These are phyloP conservation scores for Capsella bursapastoris DNA, from an alignment of 345 rosid species.

Conservation along the genomic window DNA sequence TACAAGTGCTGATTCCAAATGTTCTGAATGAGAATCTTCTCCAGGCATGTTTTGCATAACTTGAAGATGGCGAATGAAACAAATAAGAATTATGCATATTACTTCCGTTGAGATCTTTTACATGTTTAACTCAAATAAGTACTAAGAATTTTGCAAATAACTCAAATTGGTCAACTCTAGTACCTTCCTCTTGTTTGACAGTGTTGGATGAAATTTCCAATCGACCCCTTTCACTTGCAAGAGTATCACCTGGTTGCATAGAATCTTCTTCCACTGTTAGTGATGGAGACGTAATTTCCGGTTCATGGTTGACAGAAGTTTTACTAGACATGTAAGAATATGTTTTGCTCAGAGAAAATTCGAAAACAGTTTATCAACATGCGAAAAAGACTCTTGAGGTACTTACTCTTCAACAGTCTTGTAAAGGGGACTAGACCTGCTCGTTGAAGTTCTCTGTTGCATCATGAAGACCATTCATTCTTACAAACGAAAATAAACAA, in stretches of 20 bases:
- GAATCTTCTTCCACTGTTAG: slow-evolving; percentile 12
- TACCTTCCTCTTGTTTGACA: slow-evolving; percentile 20
- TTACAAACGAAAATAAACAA: background rate
- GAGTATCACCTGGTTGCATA: slow-evolving; percentile 4
- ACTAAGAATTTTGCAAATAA: too few relatives aligned
- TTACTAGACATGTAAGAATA: slow-evolving; percentile 30
- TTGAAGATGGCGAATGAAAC: slow-evolving; percentile 25
- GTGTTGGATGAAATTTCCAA: background rate
- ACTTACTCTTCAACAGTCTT: slow-evolving; percentile 34
- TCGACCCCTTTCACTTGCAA: too few relatives aligned
- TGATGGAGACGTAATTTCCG: background rate
- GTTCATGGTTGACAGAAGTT: slow-evolving; percentile 14
- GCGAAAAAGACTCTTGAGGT: background rate
- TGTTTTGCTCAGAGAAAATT: slow-evolving; percentile 7
- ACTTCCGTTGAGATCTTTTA: background rate
- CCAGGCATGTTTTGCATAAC: slow-evolving; percentile 20
- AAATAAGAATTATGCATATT: slow-evolving; percentile 15
- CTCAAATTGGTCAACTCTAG: background rate
- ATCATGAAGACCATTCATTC: slow-evolving; percentile 28
- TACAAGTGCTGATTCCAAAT: slow-evolving; percentile 17
- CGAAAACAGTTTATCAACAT: background rate
- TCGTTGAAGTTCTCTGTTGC: slow-evolving; percentile 35
- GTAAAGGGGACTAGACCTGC: background rate
- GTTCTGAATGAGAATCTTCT: slow-evolving; percentile 7
- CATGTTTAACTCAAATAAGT: background rate